phyloP scores from a whole-genome alignment of 2,329 filamentous ascomycete species.

The Blumeriella jaapii region DNA sequence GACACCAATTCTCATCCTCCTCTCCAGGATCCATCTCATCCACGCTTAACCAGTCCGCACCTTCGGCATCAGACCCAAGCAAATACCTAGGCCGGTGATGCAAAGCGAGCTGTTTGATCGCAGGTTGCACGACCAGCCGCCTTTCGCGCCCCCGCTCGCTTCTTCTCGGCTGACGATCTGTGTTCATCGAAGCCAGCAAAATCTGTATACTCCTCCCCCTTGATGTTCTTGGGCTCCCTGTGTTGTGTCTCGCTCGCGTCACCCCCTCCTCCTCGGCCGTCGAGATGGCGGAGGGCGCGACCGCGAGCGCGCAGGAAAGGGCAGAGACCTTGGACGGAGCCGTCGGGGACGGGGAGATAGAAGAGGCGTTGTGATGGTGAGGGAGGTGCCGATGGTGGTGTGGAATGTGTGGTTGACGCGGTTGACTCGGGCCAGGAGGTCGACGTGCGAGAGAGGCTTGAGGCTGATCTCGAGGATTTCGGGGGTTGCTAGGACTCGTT shows the following conservation, averaged over 20 bases:
- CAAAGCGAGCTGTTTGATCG: slow-evolving; percentile 1
- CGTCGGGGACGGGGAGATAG: not conserved
- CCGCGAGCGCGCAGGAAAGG: not conserved
- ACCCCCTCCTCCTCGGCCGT: not conserved
- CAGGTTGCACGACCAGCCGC: slow-evolving; percentile 1
- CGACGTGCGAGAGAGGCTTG: not conserved
- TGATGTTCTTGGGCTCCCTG: not conserved
- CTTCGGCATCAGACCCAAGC: too few relatives aligned
- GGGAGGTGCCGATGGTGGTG: slow-evolving; percentile 2
- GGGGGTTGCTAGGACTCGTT: slow-evolving; percentile 2
- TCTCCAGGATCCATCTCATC: too few relatives aligned
- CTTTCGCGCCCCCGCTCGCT: slow-evolving; percentile 3
- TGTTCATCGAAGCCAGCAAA: not conserved
- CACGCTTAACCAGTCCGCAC: too few relatives aligned
- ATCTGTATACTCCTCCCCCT: not conserved
- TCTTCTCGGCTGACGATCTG: not conserved
- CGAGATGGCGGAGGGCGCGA: not conserved
- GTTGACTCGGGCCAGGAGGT: not conserved
- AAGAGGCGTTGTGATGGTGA: not conserved
- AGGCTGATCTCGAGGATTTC: slow-evolving; percentile 4
- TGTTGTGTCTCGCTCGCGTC: not conserved
- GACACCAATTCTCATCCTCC: too few relatives aligned
- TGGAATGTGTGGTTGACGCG: slow-evolving; percentile 3
- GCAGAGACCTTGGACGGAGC: not conserved
- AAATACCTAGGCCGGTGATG: too few relatives aligned